Conservation (phyloP, 73 alveolate genomes). For the Paramecium tetraurelia region DNA sequence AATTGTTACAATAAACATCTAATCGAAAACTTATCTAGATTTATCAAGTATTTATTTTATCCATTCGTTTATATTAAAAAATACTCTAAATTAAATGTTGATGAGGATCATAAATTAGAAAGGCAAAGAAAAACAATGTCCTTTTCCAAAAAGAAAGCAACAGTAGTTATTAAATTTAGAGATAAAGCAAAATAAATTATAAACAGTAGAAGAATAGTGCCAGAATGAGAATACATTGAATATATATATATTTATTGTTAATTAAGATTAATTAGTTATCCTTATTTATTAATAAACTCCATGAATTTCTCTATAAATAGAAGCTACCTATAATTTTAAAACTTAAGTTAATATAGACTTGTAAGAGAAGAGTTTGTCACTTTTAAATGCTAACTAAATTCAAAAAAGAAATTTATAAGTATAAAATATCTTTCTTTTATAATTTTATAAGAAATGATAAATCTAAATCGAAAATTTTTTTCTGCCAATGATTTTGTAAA, state of each 20-base stretch:
- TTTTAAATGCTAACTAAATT: too few relatives aligned
- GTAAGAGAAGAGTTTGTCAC: too few relatives aligned
- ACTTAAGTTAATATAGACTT: too few relatives aligned
- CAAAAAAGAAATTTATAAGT: too few relatives aligned
- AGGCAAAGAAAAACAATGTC: slow-evolving; percentile 12
- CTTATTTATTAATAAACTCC: too few relatives aligned
- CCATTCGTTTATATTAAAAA: background rate
- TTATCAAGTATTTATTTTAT: background rate
- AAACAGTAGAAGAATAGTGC: background rate
- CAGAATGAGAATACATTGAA: background rate
- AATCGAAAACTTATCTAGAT: background rate
- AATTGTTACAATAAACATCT: background rate
- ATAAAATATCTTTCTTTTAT: too few relatives aligned
- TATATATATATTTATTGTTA: background rate
- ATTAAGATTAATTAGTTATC: too few relatives aligned
- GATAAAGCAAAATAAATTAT: background rate
- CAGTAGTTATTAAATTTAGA: background rate
- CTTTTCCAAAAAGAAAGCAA: background rate
- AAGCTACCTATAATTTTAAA: too few relatives aligned
- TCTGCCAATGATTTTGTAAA: too few relatives aligned
- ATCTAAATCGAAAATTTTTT: too few relatives aligned
- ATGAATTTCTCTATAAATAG: too few relatives aligned
- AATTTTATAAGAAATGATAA: too few relatives aligned
- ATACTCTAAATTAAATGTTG: background rate
- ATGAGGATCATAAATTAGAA: background rate